phyloP scores from a whole-genome alignment of 1,284 basidiomycete genomes.

The Cryptococcus sp. region DNA sequence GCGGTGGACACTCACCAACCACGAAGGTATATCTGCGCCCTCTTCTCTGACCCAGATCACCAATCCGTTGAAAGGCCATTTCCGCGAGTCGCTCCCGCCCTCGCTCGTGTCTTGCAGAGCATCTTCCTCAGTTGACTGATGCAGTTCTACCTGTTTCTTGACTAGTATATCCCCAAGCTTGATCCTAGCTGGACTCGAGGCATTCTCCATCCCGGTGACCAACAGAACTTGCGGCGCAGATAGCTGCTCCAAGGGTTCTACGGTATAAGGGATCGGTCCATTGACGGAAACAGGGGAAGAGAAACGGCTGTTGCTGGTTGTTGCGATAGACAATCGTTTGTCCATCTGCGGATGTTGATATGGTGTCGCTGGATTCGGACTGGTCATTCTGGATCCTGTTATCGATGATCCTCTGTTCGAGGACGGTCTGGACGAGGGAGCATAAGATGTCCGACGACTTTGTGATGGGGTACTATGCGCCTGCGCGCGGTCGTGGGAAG shows the following conservation, averaged over 20 bases:
- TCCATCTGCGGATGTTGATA: no score
- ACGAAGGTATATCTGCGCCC: constrained; percentile 26
- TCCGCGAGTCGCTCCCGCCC: constrained; percentile 4
- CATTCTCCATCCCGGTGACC: constrained; percentile 38
- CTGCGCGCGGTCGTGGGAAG: not conserved
- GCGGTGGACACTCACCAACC: constrained; percentile 33
- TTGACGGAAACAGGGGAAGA: not conserved
- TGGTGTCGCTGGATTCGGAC: no score
- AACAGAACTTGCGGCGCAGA: constrained; percentile 27
- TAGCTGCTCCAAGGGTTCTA: not conserved
- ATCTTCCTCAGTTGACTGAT: not conserved
- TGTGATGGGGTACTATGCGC: not conserved
- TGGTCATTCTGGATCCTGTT: no score
- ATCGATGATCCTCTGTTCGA: not conserved
- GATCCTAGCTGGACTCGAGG: constrained; percentile 28
- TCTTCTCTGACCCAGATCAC: constrained; percentile 44
- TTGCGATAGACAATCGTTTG: no score
- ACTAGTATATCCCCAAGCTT: constrained; percentile 32
- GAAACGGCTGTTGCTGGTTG: not conserved
- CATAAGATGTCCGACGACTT: not conserved
- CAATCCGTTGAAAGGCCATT: constrained; percentile 20
- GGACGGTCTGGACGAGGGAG: not conserved
- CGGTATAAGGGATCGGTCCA: no score
- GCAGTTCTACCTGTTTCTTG: constrained; percentile 8
- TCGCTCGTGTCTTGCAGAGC: not conserved